Conservation (phyloP, 805 yeast genomes). For the Kodamaea laetipori region DNA sequence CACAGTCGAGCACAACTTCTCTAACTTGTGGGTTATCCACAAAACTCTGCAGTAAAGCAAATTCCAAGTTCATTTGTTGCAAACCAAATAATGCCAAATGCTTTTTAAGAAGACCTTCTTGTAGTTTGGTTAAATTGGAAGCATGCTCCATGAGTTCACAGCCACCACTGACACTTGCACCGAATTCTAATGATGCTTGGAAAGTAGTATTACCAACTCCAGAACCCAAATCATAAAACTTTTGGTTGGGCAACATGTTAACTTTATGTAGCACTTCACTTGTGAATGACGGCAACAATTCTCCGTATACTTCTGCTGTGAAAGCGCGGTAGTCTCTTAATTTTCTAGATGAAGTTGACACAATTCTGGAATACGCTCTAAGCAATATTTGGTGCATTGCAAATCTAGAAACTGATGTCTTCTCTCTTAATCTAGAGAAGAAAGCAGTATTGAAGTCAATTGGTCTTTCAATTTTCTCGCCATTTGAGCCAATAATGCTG, state of each 20-base stretch:
- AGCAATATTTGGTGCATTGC: constrained; percentile 66
- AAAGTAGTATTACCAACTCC: constrained; percentile 93
- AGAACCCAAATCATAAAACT: constrained; percentile 87
- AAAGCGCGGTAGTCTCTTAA: constrained; percentile 78
- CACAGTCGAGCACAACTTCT: constrained; percentile 57
- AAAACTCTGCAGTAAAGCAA: constrained; percentile 71
- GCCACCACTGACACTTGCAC: constrained; percentile 76
- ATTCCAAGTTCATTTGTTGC: constrained; percentile 53
- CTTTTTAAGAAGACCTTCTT: constrained; percentile 55
- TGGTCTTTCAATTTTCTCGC: constrained; percentile 20
- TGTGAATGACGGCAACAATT: constrained; percentile 75
- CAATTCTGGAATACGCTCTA: constrained; percentile 73
- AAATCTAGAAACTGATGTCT: constrained; percentile 30
- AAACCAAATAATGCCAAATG: constrained; percentile 69
- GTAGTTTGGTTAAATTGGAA: constrained; percentile 63
- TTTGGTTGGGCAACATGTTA: constrained; percentile 50
- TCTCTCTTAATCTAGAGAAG: constrained; percentile 22
- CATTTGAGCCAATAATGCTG: neutral
- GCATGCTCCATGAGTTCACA: constrained; percentile 90
- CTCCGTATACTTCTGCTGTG: constrained; percentile 90
- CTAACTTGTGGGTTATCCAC: constrained; percentile 62
- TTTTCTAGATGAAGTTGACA: constrained; percentile 68
- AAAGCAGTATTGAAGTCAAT: constrained; percentile 23
- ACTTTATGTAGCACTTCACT: constrained; percentile 64
- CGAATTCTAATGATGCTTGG: constrained; percentile 86